These are phyloP conservation scores for Prunus yedoensis DNA, from an alignment of 331 rosid species.

Conservation along the genomic window DNA sequence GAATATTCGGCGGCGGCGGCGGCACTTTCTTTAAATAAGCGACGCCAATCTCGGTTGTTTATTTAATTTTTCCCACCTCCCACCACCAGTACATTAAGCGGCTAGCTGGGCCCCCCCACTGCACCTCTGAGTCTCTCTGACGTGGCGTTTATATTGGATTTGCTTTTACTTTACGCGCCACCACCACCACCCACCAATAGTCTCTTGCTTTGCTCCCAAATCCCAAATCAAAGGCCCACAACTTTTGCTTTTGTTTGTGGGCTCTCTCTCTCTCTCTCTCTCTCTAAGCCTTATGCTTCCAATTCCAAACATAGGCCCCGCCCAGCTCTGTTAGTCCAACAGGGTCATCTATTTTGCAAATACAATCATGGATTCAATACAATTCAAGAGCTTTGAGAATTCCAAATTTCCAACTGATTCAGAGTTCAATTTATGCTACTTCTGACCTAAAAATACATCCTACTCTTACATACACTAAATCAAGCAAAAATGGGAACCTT, in stretches of 20 bases:
- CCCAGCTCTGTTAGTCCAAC: no score
- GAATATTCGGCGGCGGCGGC: conserved; percentile 46
- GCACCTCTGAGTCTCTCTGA: background rate
- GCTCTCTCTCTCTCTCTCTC: no score
- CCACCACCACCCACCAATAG: background rate
- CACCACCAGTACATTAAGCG: background rate
- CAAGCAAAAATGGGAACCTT: background rate
- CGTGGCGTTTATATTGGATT: background rate
- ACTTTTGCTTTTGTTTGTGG: no score
- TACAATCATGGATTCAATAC: no score
- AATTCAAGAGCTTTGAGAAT: background rate
- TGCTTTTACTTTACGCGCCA: background rate
- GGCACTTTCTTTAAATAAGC: background rate
- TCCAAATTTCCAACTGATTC: background rate
- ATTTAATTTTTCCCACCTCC: background rate
- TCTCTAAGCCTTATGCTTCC: no score
- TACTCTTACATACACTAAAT: background rate
- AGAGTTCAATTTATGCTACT: background rate
- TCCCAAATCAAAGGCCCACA: no score
- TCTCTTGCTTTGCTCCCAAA: no score
- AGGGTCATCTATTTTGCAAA: no score
- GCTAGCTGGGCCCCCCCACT: conserved; percentile 10
- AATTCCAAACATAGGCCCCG: no score
- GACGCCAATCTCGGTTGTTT: conserved; percentile 12
- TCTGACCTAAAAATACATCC: background rate